Evolutionary conservation across 192 early-diverging fungal genomes (phyloP).

Genomic region (Neocallimastix lanati): DNA sequence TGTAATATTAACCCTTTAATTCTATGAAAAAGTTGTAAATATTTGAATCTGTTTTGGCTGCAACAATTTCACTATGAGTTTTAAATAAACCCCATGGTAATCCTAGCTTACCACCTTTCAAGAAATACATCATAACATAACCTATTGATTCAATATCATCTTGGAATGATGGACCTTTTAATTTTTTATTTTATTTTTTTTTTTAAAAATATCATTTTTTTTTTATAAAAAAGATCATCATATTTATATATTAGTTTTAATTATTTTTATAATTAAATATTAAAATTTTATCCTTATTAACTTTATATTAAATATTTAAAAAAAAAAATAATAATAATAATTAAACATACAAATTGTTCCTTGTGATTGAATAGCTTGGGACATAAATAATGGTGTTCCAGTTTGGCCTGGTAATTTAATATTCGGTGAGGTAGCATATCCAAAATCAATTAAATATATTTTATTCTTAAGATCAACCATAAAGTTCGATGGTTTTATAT

Average conservation of each 20-base stretch:
- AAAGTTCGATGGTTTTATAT: constrained; percentile 14
- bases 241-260: too few relatives aligned
- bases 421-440: constrained; percentile 10
- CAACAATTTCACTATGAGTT: constrained; percentile 11
- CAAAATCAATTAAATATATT: constrained; percentile 12
- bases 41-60: constrained; percentile 5
- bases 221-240: too few relatives aligned
- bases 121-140: constrained; percentile 12
- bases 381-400: constrained; percentile 15
- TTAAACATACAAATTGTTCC: constrained; percentile 11
- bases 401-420: constrained; percentile 11
- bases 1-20: not conserved
- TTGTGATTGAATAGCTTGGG: constrained; percentile 5
- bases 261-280: too few relatives aligned
- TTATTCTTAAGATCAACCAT: constrained; percentile 4
- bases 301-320: too few relatives aligned
- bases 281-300: too few relatives aligned
- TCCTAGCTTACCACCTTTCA: constrained; percentile 10
- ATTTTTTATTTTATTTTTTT: too few relatives aligned
- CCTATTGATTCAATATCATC: constrained; percentile 13
- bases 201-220: too few relatives aligned
- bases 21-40: constrained; percentile 5
- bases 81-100: constrained; percentile 12
- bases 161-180: constrained; percentile 8
- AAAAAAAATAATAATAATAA: too few relatives aligned